Evolutionary conservation across 805 yeast species (phyloP), one percentile per base, ranked within the genome.

Genomic region (Wickerhamiella vanderwaltii): DNA sequence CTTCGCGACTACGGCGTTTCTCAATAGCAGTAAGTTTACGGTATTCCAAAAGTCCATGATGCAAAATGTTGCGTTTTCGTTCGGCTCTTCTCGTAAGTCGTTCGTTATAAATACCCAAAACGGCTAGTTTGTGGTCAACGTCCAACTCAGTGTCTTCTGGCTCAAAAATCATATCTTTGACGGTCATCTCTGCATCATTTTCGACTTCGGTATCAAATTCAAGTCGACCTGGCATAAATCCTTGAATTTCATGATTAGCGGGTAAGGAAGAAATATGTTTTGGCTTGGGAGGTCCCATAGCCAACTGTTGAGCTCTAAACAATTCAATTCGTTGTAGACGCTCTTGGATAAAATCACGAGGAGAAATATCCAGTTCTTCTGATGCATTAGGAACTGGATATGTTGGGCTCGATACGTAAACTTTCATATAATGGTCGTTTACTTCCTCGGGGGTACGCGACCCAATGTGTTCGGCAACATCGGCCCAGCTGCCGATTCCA

Each of bases 401-500:
- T 39, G 72, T 71, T 1, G 64, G 62, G 15, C 85, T 72, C 40
- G 81, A 63, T 22, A 91, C 57, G 58, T 87, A 91, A 6, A 77
- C 69, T 9, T 73, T 67, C 48, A 69, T 68, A 63, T 88, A 91
- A 61, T 91, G 99, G 39, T 72, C 66, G 4, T 76, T 85, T 16
- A 86, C 95, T 58, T 93, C 98, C 46, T 86, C 95, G 57, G 83
- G 85, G 9, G 85, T 75, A 47, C 97, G 62, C 29, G 87, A 84
- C 9, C 97, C 97, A 43, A 93, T 83, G 56, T 84, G 94, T 56
- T 91, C 97, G 9, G 95, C 80, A n/a, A 93, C 75, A 59, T 91
- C 98, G 55, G 84, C 94, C 98, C 98, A 91, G 58, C 87, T 86
- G 2, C 99, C 99, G 43, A 91, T 52, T 0, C 99, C 98, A 34